phyloP scores from a whole-genome alignment of 345 rosid genomes.

The Pseudoturritis turrita region DNA sequence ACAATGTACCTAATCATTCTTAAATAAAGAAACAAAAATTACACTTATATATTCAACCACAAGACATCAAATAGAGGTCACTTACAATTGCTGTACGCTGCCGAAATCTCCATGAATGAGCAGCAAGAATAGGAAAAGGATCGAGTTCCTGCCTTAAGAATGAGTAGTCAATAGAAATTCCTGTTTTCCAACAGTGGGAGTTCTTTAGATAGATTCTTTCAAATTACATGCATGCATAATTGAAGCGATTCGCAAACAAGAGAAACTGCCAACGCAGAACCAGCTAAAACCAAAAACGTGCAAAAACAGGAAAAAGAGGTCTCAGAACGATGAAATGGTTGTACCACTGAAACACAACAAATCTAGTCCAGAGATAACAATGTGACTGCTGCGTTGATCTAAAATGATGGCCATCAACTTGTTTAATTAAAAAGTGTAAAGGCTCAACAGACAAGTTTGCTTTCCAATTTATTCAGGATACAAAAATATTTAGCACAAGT shows the following conservation, averaged over 20 bases:
- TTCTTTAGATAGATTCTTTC: not conserved
- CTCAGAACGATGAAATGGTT: not conserved
- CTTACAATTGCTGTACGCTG: not conserved
- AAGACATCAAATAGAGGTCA: not conserved
- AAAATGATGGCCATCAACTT: not conserved
- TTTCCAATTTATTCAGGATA: conserved; percentile 4
- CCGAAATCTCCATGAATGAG: not conserved
- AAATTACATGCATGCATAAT: not conserved
- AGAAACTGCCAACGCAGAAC: conserved; percentile 8
- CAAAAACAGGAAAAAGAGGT: not conserved
- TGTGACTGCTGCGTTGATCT: not conserved
- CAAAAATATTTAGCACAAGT: conserved; percentile 3
- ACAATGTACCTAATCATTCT: not conserved
- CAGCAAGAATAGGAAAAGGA: not conserved
- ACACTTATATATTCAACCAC: not conserved
- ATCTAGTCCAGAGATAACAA: conserved; percentile 2
- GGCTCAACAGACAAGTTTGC: conserved; percentile 3
- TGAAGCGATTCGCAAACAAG: not conserved
- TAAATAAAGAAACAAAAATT: not conserved
- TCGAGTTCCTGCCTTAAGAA: not conserved
- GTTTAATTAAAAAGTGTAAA: not conserved
- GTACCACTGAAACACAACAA: not conserved
- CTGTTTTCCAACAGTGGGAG: not conserved
- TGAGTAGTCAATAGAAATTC: not conserved
- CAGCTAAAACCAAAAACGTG: conserved; percentile 9